A percentile compares a stretch with the other conserved stretches of the same genome.
Conservation (phyloP, 1,284 basidiomycete species). For the Irpex rosettiformis region DNA sequence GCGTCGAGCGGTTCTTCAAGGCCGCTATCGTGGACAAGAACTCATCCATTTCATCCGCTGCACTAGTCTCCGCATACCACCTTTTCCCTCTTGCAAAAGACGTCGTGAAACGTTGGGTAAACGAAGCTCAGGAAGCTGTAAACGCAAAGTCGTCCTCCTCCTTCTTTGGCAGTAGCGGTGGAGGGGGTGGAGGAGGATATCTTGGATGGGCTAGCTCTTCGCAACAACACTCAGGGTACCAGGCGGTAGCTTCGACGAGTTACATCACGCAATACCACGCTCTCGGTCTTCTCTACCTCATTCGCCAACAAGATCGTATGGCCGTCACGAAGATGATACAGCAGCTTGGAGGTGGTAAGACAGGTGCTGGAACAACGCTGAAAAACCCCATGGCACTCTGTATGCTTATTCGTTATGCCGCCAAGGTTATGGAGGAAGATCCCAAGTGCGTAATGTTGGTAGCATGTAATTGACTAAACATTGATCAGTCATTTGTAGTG, state of each 20-base stretch:
- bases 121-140: constrained; percentile 97
- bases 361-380: constrained; percentile 76
- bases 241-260: constrained; percentile 82
- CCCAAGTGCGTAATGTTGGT: constrained; percentile 69
- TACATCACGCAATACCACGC: constrained; percentile 98
- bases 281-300: constrained; percentile 90
- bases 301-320: constrained; percentile 97
- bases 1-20: constrained; percentile 99
- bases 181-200: constrained; percentile 51
- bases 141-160: constrained; percentile 80
- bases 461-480: background rate
- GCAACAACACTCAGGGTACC: constrained; percentile 53
- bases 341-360: constrained; percentile 88
- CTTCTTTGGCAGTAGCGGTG: constrained; percentile 52
- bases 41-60: constrained; percentile 93
- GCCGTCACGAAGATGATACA: constrained; percentile 99
- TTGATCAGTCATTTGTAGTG: constrained; percentile 38
- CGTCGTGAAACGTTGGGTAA: constrained; percentile 97
- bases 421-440: constrained; percentile 98
- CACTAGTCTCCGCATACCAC: constrained; percentile 96
- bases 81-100: constrained; percentile 92
- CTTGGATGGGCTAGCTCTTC: constrained; percentile 67
- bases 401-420: constrained; percentile 97
- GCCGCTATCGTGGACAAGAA: constrained; percentile 98
- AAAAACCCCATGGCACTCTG: constrained; percentile 99